Evolutionary conservation across 805 yeast genomes (phyloP), one percentile per base, ranked within the genome.

Genomic region (Tetrapisispora taiwanensis): DNA sequence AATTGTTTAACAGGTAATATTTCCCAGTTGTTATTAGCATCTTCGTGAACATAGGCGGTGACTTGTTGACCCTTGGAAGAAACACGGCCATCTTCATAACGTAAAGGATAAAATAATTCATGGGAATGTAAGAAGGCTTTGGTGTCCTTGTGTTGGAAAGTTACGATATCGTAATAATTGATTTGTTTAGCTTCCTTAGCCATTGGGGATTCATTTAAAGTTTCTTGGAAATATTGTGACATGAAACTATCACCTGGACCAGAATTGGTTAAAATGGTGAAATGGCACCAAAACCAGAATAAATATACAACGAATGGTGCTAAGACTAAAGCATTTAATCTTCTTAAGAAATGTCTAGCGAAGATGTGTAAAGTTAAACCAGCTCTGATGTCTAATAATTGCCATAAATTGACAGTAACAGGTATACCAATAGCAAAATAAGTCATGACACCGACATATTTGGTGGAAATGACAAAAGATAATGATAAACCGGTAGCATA

Each of bases 241-340:
- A 92, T 92, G 62, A 90, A 88, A 3, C 74, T 72, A 61, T 92
- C 97, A 49, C 99, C 99, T 5, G 97, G 92, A 26, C 99, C 99
- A 1, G 97, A 89, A 52, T 76, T 81, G 53, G 67, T 74, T 56
- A 92, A 74, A 22, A 92, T 75, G 27, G 78, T 74, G 66, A 92
- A 92, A 66, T 92, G 99, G 43, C 89, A 72, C 68, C 81, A 87
- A 68, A 90, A 92, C 95, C 97, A 88, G 55, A 77, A 79, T 50
- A 88, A 70, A 62, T 87, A 92, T 52, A 92, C 74, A 28, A 77
- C 51, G 60, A 87, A 83, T 26, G 99, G 99, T 15, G 88, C 63
- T 12, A 86, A 72, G 44, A 92, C 75, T 52, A 92, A 73, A 2
- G 81, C 71, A 52, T 78, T 71, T 20, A 81, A 70, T 58, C 98